Evolutionary conservation across 805 yeast species (phyloP).

Genomic region (Ogataea methylovora): DNA sequence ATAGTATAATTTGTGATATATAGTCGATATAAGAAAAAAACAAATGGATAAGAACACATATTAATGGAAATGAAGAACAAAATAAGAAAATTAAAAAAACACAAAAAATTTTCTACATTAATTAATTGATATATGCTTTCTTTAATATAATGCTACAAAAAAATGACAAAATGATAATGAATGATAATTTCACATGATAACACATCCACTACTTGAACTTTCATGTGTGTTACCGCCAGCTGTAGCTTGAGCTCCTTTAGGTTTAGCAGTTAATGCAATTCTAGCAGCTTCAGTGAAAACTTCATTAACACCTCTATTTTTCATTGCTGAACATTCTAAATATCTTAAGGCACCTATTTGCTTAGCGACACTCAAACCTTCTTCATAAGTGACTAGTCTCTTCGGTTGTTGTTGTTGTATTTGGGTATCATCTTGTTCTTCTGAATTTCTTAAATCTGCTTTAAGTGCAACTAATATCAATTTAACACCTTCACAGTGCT

Average conservation of each 20-base stretch:
- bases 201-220: slow-evolving; percentile 14
- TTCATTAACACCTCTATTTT: slow-evolving; percentile 96
- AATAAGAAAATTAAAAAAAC: too few relatives aligned
- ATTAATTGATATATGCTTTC: not conserved
- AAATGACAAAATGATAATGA: not conserved
- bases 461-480: slow-evolving; percentile 89
- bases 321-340: slow-evolving; percentile 94
- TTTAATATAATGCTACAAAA: too few relatives aligned
- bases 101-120: too few relatives aligned
- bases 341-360: slow-evolving; percentile 90
- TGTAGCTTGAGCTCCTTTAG: slow-evolving; percentile 62
- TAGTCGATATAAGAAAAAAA: too few relatives aligned
- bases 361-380: slow-evolving; percentile 89
- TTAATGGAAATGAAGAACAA: too few relatives aligned
- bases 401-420: slow-evolving; percentile 18
- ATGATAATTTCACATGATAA: slow-evolving; percentile 13
- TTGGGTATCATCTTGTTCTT: slow-evolving; percentile 20
- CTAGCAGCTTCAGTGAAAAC: slow-evolving; percentile 98
- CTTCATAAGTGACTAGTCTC: slow-evolving; percentile 77
- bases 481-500: slow-evolving; percentile 95
- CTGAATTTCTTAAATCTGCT: slow-evolving; percentile 72
- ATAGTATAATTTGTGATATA: too few relatives aligned
- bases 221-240: slow-evolving; percentile 32
- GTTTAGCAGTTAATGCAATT: slow-evolving; percentile 85
- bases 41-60: too few relatives aligned